Base-by-base conservation (phyloP, 2,329 filamentous ascomycete genomes). In the Ceratocystis colombiana region DNA sequence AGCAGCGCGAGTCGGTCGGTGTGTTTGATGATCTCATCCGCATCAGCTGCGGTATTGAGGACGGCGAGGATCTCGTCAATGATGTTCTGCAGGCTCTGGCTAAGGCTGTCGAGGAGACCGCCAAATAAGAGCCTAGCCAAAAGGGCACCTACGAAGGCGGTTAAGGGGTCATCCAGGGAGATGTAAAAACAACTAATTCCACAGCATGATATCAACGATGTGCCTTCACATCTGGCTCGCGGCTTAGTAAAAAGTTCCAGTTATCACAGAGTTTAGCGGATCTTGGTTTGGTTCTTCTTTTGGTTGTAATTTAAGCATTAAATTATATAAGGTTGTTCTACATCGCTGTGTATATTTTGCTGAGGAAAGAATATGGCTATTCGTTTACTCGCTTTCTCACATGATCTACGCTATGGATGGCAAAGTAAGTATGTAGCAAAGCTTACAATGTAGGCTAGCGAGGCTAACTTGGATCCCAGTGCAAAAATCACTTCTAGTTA, bases 1-100 rank as follows among this genome's bases (percentile, higher is more conserved):
- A 91, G 68, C 86, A 96, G 79, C 83, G 94, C 67, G 94, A 99
- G 81, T 88, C 87, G 2, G 91, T 94, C 0, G 94, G 94, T 68
- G 91, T 99, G 41, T 97, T 87, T 73, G 94, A 99, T 74, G 94
- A 99, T 75, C 82, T 99, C 6, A 89, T 99, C 37, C 84, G 94
- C 70, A 81, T 99, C 68, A 96, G 90, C 81, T 96, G 91, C 74
- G 94, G 94, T 72, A 85, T 99, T 66, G 94, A 99, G 78, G 94
- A 99, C 73, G 84, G 85, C 6, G 85, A 87, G 69, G 94, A 99
- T 76, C 79, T 99, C 69, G 86, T 86, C 72, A 82, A 81, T 50
- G 94, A 99, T 79, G 85, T 95, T 17, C 75, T 91, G 70, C 87
- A 89, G 75, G 94, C 94, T 3, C 77, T 97, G 53, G 88, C 94